Conservation (phyloP, 495 filamentous ascomycete genomes). For the Saxophila tyrrhenica region DNA sequence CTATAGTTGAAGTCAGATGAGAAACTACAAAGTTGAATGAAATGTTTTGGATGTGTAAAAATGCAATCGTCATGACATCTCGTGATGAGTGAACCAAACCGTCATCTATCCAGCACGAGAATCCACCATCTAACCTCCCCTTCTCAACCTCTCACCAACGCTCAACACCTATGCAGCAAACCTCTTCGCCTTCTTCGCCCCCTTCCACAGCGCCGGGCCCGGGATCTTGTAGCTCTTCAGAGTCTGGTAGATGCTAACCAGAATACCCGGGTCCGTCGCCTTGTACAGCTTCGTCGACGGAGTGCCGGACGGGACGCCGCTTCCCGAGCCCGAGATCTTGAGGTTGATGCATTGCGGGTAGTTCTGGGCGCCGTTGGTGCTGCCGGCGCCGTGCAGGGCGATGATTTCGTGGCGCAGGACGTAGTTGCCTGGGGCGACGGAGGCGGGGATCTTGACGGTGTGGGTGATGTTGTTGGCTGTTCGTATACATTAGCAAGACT, state of each 20-base stretch:
- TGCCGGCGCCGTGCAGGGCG: slow-evolving; percentile 56
- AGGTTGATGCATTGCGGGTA: slow-evolving; percentile 75
- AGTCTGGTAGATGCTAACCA: background rate
- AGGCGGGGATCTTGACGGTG: slow-evolving; percentile 55
- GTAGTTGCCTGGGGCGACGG: slow-evolving; percentile 56
- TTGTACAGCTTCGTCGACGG: background rate
- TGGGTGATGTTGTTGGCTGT: slow-evolving; percentile 52
- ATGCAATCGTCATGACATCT: background rate
- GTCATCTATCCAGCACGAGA: background rate
- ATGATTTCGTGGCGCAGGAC: slow-evolving; percentile 75
- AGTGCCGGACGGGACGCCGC: background rate
- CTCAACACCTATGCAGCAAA: background rate
- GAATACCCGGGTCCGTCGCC: background rate
- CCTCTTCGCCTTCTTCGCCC: background rate
- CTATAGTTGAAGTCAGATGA: too few relatives aligned
- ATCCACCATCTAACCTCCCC: background rate
- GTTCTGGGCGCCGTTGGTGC: slow-evolving; percentile 57
- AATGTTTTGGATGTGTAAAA: background rate
- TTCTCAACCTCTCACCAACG: background rate
- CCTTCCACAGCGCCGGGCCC: background rate
- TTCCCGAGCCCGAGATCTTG: slow-evolving; percentile 49
- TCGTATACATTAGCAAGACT: background rate
- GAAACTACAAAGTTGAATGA: too few relatives aligned
- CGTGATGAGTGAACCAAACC: background rate
- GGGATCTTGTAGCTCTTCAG: background rate